Evolutionary conservation across 345 rosid species (phyloP), one percentile per base, ranked within the genome.

Genomic region (Alliaria petiolata): DNA sequence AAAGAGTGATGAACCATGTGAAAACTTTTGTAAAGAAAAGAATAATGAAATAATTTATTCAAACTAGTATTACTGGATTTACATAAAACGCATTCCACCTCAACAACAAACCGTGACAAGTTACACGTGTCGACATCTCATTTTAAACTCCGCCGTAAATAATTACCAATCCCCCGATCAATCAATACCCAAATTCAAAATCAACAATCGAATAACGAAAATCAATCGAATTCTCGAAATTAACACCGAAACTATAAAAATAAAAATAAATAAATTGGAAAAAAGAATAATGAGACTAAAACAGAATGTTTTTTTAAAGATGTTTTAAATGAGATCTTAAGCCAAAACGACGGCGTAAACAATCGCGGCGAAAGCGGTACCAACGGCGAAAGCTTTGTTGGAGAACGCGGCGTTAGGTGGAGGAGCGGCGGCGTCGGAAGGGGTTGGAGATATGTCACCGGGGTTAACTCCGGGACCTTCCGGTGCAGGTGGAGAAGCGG

Each of bases 291-390:
- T n/a, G 25, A 11, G 57, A 1, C 31, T 28, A 64, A 33, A 61
- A 65, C 13, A 14, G 13, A 69, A 43, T 35, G 10, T 45, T 33
- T 54, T 54, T n/a, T 22, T 14, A 0, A 3, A 46, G 6, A 15
- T 15, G 67, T 16, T 16, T 54, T 44, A 57, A 62, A 26, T 69
- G 31, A 30, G 14, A 74, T 45, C 78, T 56, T 46, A 56, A 66
- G 76, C 77, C 74, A 74, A 66, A 61, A 82, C 61, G 42, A 65
- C 76, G 67, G 82, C 84, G 61, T 79, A 78, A 66, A 85, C 5
- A 65, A 79, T 59, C 28, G 77, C 83, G 1, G 84, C 73, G 6
- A 83, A 74, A 9, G 72, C 83, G 22, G 81, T 75, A 36, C 81
- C 81, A 0, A 70, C 79, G 12, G 67, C 72, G 47, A 81, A 82